Base-by-base conservation (phyloP, 2,329 filamentous ascomycete species). In the Fusarium guadeloupense region DNA sequence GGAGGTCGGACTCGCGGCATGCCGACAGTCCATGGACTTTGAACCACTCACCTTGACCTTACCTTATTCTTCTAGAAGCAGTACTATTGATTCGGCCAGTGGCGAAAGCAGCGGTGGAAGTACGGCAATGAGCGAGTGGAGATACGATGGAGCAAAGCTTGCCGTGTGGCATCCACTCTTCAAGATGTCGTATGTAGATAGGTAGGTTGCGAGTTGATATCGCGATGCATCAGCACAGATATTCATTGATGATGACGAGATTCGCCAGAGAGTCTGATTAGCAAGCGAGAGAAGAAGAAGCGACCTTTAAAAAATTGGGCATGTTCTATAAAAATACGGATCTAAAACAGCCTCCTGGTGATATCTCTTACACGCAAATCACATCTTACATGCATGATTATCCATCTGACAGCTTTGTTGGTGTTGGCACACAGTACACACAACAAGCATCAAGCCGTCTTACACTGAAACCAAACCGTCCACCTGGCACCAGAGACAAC, bases 1-100 rank as follows among this genome's bases (percentile, higher is more conserved):
- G 47, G 57, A 60, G 53, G 59, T 61, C 56, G 59, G 59, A 38
- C 40, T 53, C 39, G 41, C 52, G 48, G 45, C 48, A 61, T 53
- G 37, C 54, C 54, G 54, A 58, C 33, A 31, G 23, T 25, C 23
- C 23, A 25, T 26, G 9, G 25, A 5, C 25, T 16, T 25, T 28
- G 33, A 31, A 43, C 30, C 37, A 31, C 33, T 49, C 38, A 26
- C 37, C 10, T 20, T 57, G 31, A 48, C 40, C 41, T 55, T 55
- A 48, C 30, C 35, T 34, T 30, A 25, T 39, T 45, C 40, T 64
- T 62, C 57, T 61, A 56, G 56, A 61, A 61, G 30, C 45, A 49
- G 30, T 23, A 59, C 9, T 12, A 43, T 31, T 31, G 20, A 34
- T 41, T 60, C 54, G 41, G 40, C 44, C 43, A 60, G 60, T 64